Evolutionary conservation across 495 filamentous ascomycete genomes (phyloP), one percentile per base, ranked within the genome.

Genomic region (Parathielavia appendiculata): DNA sequence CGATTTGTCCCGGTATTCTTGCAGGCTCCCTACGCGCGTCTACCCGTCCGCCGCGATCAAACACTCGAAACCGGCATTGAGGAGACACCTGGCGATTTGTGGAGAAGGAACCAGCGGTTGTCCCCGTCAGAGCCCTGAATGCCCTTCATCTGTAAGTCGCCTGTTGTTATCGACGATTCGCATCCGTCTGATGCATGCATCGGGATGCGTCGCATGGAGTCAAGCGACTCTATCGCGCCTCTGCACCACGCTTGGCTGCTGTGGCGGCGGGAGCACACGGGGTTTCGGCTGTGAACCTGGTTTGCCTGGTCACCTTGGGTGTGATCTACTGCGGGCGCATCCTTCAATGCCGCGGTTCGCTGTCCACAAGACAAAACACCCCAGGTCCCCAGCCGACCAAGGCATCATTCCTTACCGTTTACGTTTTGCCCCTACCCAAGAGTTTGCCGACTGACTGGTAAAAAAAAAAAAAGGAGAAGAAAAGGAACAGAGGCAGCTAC

Each of bases 221-320:
- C 47, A 2, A 36, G 10, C 48, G 36, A 36, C 26, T 48, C 11
- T 39, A 34, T 45, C 56, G 47, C 47, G 38, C 38, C 47, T 47
- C 52, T 49, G 22, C 51, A 35, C 20, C 46, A 22, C 40, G 10
- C 26, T 16, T 34, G 49, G 40, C 47, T 47, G 56, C 51, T 34
- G 55, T 51, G 46, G 57, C 56, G 17, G 47, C 56, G 17, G 47
- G 44, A 51, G 46, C 53, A 63, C 63, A 68, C 68, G 63, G n/a
- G 63, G 58, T 64, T 30, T 44, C 36, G 23, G 34, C 45, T 45
- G 26, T 6, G 52, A 61, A 70, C 66, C 68, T 63, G 52, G 68
- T 60, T 68, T 66, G 63, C 19, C 54, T 47, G 48, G 43, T 54
- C 46, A 55, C 59, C 62, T 51, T 51, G 43, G 54, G 54, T 36